A percentile compares a stretch with the other conserved stretches of the same genome.
phyloP scores from a whole-genome alignment of 2,329 filamentous ascomycete genomes.

The Alternaria sp. region DNA sequence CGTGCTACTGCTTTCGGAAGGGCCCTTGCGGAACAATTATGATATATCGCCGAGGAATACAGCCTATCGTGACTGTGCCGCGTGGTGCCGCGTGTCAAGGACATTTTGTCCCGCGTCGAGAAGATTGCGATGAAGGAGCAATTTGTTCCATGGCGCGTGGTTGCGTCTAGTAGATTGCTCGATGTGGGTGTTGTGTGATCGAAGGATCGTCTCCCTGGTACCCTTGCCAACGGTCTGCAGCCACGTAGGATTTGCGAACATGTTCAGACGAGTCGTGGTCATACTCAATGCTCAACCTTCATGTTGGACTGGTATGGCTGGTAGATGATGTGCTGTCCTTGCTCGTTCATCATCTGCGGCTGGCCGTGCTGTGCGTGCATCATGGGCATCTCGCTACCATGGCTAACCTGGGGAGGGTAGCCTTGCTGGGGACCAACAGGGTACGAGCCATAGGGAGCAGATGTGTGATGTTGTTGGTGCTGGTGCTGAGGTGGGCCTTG shows the following conservation, averaged over 20 bases:
- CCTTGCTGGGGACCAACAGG: slow-evolving; percentile 35
- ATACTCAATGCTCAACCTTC: slow-evolving; percentile 48
- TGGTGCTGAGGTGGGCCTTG: slow-evolving; percentile 33
- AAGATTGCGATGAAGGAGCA: not conserved
- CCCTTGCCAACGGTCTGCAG: slow-evolving; percentile 13
- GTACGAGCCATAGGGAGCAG: slow-evolving; percentile 38
- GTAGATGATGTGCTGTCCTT: slow-evolving; percentile 50
- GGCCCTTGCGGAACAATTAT: slow-evolving; percentile 3
- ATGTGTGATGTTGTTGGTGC: slow-evolving; percentile 37
- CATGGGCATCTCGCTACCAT: slow-evolving; percentile 47
- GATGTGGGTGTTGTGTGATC: slow-evolving; percentile 3
- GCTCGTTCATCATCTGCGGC: slow-evolving; percentile 48
- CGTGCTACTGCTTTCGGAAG: slow-evolving; percentile 4
- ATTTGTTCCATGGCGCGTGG: not conserved
- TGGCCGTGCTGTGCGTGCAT: slow-evolving; percentile 45
- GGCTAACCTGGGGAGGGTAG: slow-evolving; percentile 44
- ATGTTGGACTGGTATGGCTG: slow-evolving; percentile 44
- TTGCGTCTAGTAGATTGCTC: slow-evolving; percentile 1
- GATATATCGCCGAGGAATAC: slow-evolving; percentile 2
- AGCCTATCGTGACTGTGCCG: slow-evolving; percentile 7
- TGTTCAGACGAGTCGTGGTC: slow-evolving; percentile 6
- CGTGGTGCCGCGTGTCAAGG: slow-evolving; percentile 5
- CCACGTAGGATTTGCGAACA: slow-evolving; percentile 12
- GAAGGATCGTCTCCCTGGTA: not conserved
- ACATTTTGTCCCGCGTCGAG: not conserved